phyloP scores from a whole-genome alignment of 306 rosid species.

The Castanospermum australe region DNA sequence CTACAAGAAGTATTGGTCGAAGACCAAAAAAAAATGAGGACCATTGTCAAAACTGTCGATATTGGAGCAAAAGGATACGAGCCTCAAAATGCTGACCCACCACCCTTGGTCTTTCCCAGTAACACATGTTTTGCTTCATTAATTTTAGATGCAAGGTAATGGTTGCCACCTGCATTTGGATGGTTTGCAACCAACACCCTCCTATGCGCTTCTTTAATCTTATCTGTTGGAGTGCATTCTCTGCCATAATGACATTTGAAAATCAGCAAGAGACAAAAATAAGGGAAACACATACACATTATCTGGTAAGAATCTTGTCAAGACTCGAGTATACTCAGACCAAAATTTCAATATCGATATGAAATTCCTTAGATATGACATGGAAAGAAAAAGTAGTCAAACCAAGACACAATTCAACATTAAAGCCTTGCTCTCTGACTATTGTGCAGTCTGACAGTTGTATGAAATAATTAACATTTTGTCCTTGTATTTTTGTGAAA shows the following conservation, averaged over 20 bases:
- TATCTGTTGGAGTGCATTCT: constrained; percentile 58
- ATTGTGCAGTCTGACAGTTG: neutral
- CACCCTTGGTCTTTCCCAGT: constrained; percentile 63
- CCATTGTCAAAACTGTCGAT: neutral
- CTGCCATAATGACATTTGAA: constrained; percentile 32
- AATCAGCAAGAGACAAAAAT: neutral
- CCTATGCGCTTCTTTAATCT: constrained; percentile 85
- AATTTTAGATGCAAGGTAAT: constrained; percentile 88
- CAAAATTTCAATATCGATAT: neutral
- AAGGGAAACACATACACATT: neutral
- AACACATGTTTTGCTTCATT: constrained; percentile 86
- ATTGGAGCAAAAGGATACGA: neutral
- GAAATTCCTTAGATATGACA: neutral
- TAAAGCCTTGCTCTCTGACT: neutral
- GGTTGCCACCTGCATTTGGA: constrained; percentile 98
- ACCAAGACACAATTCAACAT: neutral
- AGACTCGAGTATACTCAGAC: neutral
- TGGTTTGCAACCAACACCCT: constrained; percentile 96
- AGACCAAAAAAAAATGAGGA: constrained; percentile 18
- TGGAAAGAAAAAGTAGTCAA: neutral
- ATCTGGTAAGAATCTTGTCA: neutral
- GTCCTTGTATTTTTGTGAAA: neutral
- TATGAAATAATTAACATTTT: neutral
- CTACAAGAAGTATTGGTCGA: neutral
- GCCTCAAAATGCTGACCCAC: constrained; percentile 74